Percentiles rank a stretch among this genome's conserved stretches.
Evolutionary conservation across 176 grass and related monocot species (phyloP).

Genomic region (Chrysopogon serrulatus): DNA sequence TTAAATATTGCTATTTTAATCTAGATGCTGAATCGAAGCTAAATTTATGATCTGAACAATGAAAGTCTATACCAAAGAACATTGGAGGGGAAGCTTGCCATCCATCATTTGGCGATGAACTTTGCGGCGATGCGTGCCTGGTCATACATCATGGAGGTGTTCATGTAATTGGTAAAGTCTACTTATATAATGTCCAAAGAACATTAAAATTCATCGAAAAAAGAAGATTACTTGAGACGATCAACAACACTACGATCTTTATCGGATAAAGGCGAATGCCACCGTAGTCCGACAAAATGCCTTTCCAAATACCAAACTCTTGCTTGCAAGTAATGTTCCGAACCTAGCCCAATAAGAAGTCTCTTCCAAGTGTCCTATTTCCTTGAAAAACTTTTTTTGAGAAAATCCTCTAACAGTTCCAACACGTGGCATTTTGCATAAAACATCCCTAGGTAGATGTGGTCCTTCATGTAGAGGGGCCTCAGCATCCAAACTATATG

Average conservation of each 20-base stretch:
- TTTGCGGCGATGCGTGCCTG: slow-evolving; percentile 10
- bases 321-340: slow-evolving; percentile 62
- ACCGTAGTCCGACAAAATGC: slow-evolving; percentile 45
- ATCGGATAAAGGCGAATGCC: slow-evolving; percentile 64
- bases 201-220: background rate
- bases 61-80: slow-evolving; percentile 33
- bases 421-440: slow-evolving; percentile 59
- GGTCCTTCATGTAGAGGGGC: slow-evolving; percentile 60
- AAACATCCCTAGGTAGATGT: slow-evolving; percentile 53
- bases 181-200: background rate
- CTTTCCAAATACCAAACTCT: slow-evolving; percentile 70
- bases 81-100: slow-evolving; percentile 30
- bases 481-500: slow-evolving; percentile 36
- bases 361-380: slow-evolving; percentile 44
- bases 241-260: slow-evolving; percentile 49
- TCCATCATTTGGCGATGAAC: slow-evolving; percentile 39
- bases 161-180: slow-evolving; percentile 16
- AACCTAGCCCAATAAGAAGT: slow-evolving; percentile 60
- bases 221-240: slow-evolving; percentile 64
- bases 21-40: background rate
- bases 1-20: too few relatives aligned
- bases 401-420: slow-evolving; percentile 70
- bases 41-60: background rate
- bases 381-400: slow-evolving; percentile 34
- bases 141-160: slow-evolving; percentile 36